Evolutionary conservation across 2,329 filamentous ascomycete species (phyloP).

Genomic region (Sporothrix brasiliensis): DNA sequence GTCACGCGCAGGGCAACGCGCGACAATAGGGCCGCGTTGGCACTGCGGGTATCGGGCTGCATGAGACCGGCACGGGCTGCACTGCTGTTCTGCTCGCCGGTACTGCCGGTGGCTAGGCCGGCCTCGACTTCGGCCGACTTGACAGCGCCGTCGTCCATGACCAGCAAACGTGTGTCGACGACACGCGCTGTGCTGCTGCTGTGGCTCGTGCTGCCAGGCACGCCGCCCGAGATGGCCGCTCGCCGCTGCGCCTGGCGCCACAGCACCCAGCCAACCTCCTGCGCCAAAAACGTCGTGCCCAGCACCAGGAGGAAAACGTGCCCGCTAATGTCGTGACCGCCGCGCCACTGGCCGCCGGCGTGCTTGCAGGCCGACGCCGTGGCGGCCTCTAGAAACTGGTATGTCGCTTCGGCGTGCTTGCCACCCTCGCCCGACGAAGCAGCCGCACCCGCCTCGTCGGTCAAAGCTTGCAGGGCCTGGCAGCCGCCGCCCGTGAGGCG

Average conservation of each 20-base stretch:
- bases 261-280: slow-evolving; percentile 72
- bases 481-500: slow-evolving; percentile 86
- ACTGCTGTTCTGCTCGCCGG: not conserved
- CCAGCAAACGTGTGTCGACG: slow-evolving; percentile 65
- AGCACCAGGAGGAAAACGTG: slow-evolving; percentile 92
- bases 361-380: slow-evolving; percentile 81
- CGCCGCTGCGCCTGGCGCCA: slow-evolving; percentile 44
- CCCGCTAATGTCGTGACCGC: slow-evolving; percentile 95
- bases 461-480: slow-evolving; percentile 57
- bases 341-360: slow-evolving; percentile 80
- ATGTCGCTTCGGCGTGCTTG: not conserved
- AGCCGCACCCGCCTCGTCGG: slow-evolving; percentile 48
- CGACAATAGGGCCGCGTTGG: slow-evolving; percentile 19
- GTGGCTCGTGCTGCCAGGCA: slow-evolving; percentile 37
- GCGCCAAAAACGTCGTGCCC: slow-evolving; percentile 76
- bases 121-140: slow-evolving; percentile 60
- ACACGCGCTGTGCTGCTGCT: slow-evolving; percentile 36
- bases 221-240: not conserved
- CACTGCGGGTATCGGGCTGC: not conserved
- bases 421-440: not conserved
- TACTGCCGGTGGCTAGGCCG: slow-evolving; percentile 28
- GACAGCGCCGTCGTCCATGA: slow-evolving; percentile 67
- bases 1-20: slow-evolving; percentile 50
- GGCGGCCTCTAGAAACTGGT: slow-evolving; percentile 47
- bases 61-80: slow-evolving; percentile 37